These are phyloP conservation scores for Artemisia annua DNA, from an alignment of 129 eudicot species.

Conservation along the genomic window DNA sequence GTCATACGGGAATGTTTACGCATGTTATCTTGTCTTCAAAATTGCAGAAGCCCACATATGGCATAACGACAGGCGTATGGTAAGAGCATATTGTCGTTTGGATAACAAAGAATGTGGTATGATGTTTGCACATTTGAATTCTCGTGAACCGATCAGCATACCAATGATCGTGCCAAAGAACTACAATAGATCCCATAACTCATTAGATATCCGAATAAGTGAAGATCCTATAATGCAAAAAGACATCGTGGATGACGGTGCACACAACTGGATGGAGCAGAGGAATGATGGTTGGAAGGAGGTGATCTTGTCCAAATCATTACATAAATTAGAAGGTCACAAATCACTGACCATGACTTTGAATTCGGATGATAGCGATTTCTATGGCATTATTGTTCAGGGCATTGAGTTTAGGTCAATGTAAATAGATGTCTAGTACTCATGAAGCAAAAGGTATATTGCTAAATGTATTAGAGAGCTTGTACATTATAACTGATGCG, in stretches of 20 bases:
- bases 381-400: conserved; percentile 8
- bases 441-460: too few species aligned
- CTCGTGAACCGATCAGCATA: conserved; percentile 10
- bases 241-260: background rate
- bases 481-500: too few species aligned
- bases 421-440: background rate
- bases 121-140: conserved; percentile 8
- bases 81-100: background rate
- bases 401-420: conserved; percentile 24
- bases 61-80: background rate
- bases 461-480: too few species aligned
- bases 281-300: conserved; percentile 29
- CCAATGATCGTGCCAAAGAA: conserved; percentile 17
- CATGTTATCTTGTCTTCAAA: conserved; percentile 23
- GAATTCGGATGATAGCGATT: background rate
- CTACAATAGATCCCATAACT: background rate
- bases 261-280: conserved; percentile 7
- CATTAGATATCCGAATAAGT: background rate
- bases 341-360: background rate
- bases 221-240: background rate
- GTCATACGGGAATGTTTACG: conserved; percentile 1
- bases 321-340: conserved; percentile 3
- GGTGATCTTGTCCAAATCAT: conserved; percentile 8
- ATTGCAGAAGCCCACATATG: background rate
- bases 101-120: background rate